Percentiles rank a stretch among this genome's conserved stretches.
Evolutionary conservation across 371 early-diverging fungal genomes (phyloP).

Genomic region (Smittium mucronatum): DNA sequence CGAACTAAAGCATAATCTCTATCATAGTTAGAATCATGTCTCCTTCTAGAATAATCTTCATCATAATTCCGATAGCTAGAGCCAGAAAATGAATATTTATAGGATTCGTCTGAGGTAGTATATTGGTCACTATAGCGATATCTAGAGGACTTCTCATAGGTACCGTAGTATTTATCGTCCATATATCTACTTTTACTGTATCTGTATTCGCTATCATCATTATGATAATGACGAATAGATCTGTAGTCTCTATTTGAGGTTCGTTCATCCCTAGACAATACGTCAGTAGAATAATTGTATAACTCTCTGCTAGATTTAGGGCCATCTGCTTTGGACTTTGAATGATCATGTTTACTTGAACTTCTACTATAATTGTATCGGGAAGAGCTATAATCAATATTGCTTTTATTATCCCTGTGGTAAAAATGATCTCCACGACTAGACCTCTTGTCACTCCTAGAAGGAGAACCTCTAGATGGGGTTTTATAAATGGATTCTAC

Average conservation of each 20-base stretch:
- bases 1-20: neutral
- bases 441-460: neutral
- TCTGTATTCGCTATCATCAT: neutral
- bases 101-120: neutral
- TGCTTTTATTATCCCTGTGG: neutral
- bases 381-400: neutral
- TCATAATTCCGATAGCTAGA: neutral
- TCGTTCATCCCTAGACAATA: too few species aligned
- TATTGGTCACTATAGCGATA: neutral
- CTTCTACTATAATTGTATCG: neutral
- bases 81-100: neutral
- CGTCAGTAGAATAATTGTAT: too few species aligned
- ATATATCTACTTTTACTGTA: neutral
- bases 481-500: neutral
- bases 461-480: neutral
- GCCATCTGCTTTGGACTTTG: neutral
- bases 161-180: neutral
- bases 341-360: neutral
- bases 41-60: neutral
- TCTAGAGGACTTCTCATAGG: neutral
- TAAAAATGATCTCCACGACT: neutral
- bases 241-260: neutral
- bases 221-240: neutral
- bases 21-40: neutral
- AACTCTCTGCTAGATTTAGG: too few species aligned